These are phyloP conservation scores for Fagus crenata DNA, from an alignment of 306 rosid species.

Conservation along the genomic window DNA sequence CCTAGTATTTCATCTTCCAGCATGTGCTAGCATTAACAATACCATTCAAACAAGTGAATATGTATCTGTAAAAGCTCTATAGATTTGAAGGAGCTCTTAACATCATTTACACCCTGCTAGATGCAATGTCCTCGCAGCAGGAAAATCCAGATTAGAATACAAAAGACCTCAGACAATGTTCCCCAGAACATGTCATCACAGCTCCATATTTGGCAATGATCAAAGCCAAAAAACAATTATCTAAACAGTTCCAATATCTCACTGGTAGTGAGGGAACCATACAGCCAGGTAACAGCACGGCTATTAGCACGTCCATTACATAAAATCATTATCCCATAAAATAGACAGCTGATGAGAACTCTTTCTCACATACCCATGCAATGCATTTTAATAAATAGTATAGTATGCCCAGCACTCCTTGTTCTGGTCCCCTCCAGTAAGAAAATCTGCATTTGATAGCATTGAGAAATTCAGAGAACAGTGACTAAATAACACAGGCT, in stretches of 20 bases:
- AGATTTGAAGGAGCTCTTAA: background rate
- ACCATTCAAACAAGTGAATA: background rate
- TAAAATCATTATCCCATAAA: background rate
- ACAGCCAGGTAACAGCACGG: background rate
- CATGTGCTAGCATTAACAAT: too few species aligned
- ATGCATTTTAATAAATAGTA: constrained; percentile 26
- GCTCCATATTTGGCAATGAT: background rate
- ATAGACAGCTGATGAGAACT: background rate
- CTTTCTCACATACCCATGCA: constrained; percentile 13
- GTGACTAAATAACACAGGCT: background rate
- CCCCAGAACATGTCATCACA: background rate
- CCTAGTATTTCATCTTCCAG: too few species aligned
- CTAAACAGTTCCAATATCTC: background rate
- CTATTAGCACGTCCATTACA: background rate
- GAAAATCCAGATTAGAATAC: background rate
- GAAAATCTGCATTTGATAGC: background rate
- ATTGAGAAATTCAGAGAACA: background rate
- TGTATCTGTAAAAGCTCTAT: background rate
- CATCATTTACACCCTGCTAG: background rate
- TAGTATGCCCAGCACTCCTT: constrained; percentile 29
- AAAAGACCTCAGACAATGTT: background rate
- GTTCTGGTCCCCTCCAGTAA: constrained; percentile 3
- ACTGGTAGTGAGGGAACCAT: background rate
- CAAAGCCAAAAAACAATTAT: background rate
- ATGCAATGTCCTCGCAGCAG: background rate